Percentiles rank a stretch among this genome's conserved stretches.
phyloP scores from a whole-genome alignment of 176 grass and related monocot genomes.

The Eleusine coracana region DNA sequence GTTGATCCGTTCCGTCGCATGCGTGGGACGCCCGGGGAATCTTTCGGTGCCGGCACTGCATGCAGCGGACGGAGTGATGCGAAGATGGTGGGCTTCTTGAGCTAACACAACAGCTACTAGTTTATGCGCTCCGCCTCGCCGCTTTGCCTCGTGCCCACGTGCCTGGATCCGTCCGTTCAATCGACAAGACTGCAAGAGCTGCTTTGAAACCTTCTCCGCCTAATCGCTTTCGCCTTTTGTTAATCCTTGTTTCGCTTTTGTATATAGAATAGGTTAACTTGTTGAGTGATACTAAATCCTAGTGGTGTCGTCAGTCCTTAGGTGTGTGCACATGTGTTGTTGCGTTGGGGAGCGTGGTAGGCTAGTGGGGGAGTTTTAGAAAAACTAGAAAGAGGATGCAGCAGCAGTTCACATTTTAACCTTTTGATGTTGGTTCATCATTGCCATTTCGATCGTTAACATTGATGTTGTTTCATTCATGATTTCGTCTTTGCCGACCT shows the following conservation, averaged over 20 bases:
- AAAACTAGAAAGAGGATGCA: conserved; percentile 31
- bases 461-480: conserved; percentile 10
- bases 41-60: conserved; percentile 14
- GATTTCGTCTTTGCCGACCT: conserved; percentile 43
- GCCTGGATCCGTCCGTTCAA: neutral
- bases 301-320: conserved; percentile 37
- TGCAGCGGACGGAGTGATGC: conserved; percentile 28
- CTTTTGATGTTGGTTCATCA: neutral
- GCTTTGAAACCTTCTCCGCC: conserved; percentile 35
- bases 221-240: conserved; percentile 21
- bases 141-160: conserved; percentile 44
- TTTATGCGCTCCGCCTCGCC: conserved; percentile 3
- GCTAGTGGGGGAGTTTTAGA: conserved; percentile 36
- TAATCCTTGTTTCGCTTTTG: conserved; percentile 41
- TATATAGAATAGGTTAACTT: conserved; percentile 46
- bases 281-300: conserved; percentile 36
- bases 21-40: conserved; percentile 27
- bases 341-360: conserved; percentile 36
- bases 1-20: conserved; percentile 17
- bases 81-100: conserved; percentile 23
- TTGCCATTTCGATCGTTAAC: neutral
- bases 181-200: neutral
- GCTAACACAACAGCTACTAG: conserved; percentile 3
- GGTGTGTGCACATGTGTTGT: conserved; percentile 42
- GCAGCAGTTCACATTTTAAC: conserved; percentile 22